Base-by-base conservation (phyloP, 2,329 filamentous ascomycete genomes). In the Neodidymelliopsis sp. region DNA sequence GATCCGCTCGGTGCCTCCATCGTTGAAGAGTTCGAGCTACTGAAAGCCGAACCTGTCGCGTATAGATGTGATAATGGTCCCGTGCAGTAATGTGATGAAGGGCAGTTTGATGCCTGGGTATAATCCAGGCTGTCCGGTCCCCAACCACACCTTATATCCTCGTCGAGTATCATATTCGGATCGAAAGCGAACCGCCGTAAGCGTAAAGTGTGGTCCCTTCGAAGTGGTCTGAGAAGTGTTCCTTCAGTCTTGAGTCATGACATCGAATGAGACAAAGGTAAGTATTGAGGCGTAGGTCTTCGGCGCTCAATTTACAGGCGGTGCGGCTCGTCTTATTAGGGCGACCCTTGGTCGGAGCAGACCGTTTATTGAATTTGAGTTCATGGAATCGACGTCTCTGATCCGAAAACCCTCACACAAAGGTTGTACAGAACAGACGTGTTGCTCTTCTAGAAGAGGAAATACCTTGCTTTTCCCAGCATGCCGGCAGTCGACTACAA, bases 401-500 rank as follows among this genome's bases (percentile, higher is more conserved):
- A 15, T 43, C 28, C 4, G 35, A 8, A 12, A 2, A 23, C 18
- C 11, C 13, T 2, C 16, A 15, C 23, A 25, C 11, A 8, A 10
- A 8, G 8, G 40, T 44, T 3, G 35, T 38, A 44, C 47, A 9
- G n/a, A 23, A 15, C 9, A 18, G 28, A 34, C 33, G 19, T 15
- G 4, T 16, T 24, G 22, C 27, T n/a, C 22, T 39, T 39, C 37
- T n/a, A 33, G 28, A 44, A 33, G 20, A 10, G 20, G 35, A 7
- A 27, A 16, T 20, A 12, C 13, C 39, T 25, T 29, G 9, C 12
- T 18, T 18, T 24, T 23, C 10, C 22, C 12, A 11, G 9, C 11
- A 44, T 50, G 40, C 29, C 40, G 40, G 47, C 19, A 50, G 39
- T 40, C 18, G n/a, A 38, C 16, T 4, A n/a, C 2, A 34, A 15